A percentile compares a stretch with the other conserved stretches of the same genome.
Conservation (phyloP, 805 yeast genomes). For the Torulaspora maleeae region DNA sequence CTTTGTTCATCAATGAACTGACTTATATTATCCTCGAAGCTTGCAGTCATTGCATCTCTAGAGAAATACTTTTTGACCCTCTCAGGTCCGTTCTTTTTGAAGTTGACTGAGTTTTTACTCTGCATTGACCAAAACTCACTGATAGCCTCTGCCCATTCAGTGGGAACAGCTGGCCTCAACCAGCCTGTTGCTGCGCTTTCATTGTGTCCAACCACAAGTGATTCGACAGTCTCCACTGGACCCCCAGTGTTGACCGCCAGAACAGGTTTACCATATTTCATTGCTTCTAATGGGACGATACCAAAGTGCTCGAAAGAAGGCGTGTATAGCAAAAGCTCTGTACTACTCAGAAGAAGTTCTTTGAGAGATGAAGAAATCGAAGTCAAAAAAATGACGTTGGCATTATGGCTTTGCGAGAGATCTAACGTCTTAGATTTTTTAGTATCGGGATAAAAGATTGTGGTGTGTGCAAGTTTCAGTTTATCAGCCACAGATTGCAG, state of each 20-base stretch:
- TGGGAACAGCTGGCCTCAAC: slow-evolving; percentile 45
- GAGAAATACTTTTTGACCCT: slow-evolving; percentile 36
- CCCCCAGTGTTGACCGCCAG: slow-evolving; percentile 89
- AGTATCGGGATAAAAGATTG: slow-evolving; percentile 36
- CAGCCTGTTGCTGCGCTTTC: slow-evolving; percentile 56
- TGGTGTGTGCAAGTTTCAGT: slow-evolving; percentile 43
- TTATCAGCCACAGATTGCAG: slow-evolving; percentile 47
- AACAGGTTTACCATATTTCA: slow-evolving; percentile 79
- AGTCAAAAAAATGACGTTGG: slow-evolving; percentile 69
- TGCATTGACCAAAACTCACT: slow-evolving; percentile 36
- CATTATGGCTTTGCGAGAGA: slow-evolving; percentile 30
- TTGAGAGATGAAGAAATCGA: slow-evolving; percentile 68
- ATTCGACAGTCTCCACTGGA: slow-evolving; percentile 67
- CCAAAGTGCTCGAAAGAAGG: slow-evolving; percentile 95
- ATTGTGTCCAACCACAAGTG: slow-evolving; percentile 30
- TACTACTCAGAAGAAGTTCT: slow-evolving; percentile 51
- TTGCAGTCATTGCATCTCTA: slow-evolving; percentile 38
- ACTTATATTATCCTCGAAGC: slow-evolving; percentile 37
- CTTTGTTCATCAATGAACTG: slow-evolving; percentile 26
- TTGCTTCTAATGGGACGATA: slow-evolving; percentile 93
- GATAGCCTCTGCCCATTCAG: slow-evolving; percentile 53
- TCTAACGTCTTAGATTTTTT: slow-evolving; percentile 16
- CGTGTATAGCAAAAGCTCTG: slow-evolving; percentile 71
- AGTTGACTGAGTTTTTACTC: slow-evolving; percentile 12
- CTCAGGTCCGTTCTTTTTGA: slow-evolving; percentile 30